Evolutionary conservation across 2,329 filamentous ascomycete species (phyloP).

Genomic region (Xylariaceae sp.): DNA sequence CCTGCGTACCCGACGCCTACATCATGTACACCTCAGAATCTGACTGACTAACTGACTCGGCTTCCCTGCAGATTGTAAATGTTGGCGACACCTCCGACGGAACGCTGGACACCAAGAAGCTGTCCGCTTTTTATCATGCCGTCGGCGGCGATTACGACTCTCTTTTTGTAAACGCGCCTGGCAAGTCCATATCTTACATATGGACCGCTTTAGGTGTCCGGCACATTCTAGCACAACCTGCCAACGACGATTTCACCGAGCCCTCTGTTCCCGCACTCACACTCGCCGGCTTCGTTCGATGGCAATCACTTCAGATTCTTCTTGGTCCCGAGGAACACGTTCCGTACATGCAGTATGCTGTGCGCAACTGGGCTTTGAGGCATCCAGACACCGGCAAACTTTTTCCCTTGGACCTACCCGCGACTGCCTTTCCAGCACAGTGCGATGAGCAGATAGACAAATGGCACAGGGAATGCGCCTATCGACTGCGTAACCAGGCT

Average conservation of each 20-base stretch:
- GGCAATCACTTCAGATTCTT: conserved; percentile 88
- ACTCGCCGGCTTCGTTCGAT: conserved; percentile 79
- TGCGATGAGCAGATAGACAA: conserved; percentile 76
- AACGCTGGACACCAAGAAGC: conserved; percentile 60
- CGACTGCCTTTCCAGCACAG: conserved; percentile 62
- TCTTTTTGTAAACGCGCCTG: conserved; percentile 73
- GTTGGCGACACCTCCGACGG: conserved; percentile 53
- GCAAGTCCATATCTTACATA: conserved; percentile 79
- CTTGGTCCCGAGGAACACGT: conserved; percentile 86
- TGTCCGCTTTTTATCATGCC: conserved; percentile 71
- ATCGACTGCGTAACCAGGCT: conserved; percentile 62
- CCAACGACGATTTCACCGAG: conserved; percentile 64
- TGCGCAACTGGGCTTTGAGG: conserved; percentile 70
- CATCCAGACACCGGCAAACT: conserved; percentile 68
- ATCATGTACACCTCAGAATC: too few relatives aligned
- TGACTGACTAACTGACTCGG: too few relatives aligned
- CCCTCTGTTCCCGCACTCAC: conserved; percentile 83
- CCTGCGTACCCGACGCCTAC: too few relatives aligned
- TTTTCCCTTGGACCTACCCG: conserved; percentile 58
- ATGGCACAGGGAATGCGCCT: conserved; percentile 79
- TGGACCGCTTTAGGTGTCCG: conserved; percentile 89
- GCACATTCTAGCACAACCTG: conserved; percentile 72
- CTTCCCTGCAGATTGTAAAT: conserved; percentile 44
- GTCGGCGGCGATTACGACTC: conserved; percentile 73
- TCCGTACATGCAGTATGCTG: conserved; percentile 74